A percentile compares a stretch with the other conserved stretches of the same genome.
Evolutionary conservation across 345 rosid genomes (phyloP).

Genomic region (Arabidopsis suecica): DNA sequence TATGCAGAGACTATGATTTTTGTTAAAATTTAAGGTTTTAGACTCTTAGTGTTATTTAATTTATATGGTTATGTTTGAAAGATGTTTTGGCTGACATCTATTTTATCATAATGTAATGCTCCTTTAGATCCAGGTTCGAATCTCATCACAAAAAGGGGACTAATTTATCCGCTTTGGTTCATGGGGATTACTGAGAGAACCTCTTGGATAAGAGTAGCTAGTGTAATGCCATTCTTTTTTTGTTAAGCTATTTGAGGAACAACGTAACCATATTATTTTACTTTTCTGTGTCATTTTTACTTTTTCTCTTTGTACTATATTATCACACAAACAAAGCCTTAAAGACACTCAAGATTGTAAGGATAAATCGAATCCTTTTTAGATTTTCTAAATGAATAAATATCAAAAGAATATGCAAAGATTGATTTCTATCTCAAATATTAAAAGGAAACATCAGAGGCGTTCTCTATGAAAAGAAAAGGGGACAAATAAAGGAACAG

Average conservation of each 20-base stretch:
- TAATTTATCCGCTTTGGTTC: not conserved
- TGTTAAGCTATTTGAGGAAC: slow-evolving; percentile 8
- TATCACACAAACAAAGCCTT: not conserved
- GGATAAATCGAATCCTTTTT: too few relatives aligned
- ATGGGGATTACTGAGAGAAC: not conserved
- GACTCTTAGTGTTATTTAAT: slow-evolving; percentile 35
- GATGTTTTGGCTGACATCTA: slow-evolving; percentile 35
- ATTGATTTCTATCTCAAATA: too few relatives aligned
- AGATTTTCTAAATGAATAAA: too few relatives aligned
- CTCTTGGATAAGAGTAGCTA: not conserved
- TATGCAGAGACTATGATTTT: slow-evolving; percentile 33
- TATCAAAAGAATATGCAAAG: too few relatives aligned
- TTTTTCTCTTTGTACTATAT: not conserved
- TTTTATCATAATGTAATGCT: slow-evolving; percentile 39
- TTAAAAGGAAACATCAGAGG: too few relatives aligned
- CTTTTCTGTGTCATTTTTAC: not conserved
- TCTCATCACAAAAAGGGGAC: not conserved
- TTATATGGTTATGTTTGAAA: slow-evolving; percentile 22
- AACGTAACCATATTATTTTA: slow-evolving; percentile 5
- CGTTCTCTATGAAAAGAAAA: too few relatives aligned
- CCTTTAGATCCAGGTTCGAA: not conserved
- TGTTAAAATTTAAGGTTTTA: slow-evolving; percentile 27
- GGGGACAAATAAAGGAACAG: too few relatives aligned
- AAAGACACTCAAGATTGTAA: too few relatives aligned
- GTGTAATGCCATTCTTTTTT: not conserved